Base-by-base conservation (phyloP, 2,329 filamentous ascomycete genomes). In the Colletotrichum navitas region DNA sequence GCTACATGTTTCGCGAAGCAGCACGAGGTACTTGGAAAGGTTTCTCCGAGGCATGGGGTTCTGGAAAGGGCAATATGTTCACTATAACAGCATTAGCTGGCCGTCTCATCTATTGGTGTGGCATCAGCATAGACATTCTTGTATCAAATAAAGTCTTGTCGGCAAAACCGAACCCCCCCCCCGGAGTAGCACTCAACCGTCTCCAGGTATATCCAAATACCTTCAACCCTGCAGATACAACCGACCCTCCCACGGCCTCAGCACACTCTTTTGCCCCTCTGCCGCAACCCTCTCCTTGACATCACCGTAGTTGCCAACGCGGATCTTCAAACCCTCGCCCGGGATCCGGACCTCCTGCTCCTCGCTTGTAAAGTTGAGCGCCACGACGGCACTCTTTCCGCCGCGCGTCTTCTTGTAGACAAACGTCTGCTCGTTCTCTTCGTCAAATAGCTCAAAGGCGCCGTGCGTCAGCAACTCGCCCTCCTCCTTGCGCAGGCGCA, bases 381-480 rank as follows among this genome's bases (percentile, higher is more conserved):
- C 79, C 4, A 83, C 78, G 11, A 83, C 64, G 3, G 79, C 79
- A 59, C 69, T 78, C 26, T 77, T 70, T 11, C 74, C 74, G 3
- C 72, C 75, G 45, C 75, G 72, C 11, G 63, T 79, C 80, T 87
- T 86, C 43, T 78, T 78, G 76, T 84, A 87, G 3, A 84, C 76
- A 74, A 86, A 86, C 0, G 82, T 83, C 65, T 81, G 67, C 68
- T 84, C 79, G 55, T 84, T 80, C n/a, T 84, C 82, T 24, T 83
- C 77, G 60, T 88, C 87, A 45, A 88, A 79, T 11, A 86, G 78
- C 56, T 87, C 80, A 77, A 89, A 92, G 26, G 84, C 81, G 7
- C 91, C 91, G 74, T 91, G 87, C 1, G 91, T 86, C 68, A 93
- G 88, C 11, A 90, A 78, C 54, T 89, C 85, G 21, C 83, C 83